Evolutionary conservation across 2,329 filamentous ascomycete species (phyloP).

Genomic region (Zalaria sp.): DNA sequence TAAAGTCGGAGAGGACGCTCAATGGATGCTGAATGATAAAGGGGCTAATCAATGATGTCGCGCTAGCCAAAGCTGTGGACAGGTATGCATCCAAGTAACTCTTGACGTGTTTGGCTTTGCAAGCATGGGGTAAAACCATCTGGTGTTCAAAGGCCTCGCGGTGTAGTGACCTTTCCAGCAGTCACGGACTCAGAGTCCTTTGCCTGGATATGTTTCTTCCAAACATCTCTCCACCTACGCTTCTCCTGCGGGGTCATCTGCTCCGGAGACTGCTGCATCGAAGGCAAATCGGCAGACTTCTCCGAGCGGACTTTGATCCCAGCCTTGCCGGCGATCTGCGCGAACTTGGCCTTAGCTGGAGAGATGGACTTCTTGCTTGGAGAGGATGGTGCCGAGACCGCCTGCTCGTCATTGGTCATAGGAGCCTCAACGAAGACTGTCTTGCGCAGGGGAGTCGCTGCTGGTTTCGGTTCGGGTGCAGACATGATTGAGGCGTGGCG

Average conservation of each 20-base stretch:
- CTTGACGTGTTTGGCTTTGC: too few relatives aligned
- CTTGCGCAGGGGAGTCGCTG: neutral
- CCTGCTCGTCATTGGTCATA: conserved; percentile 4
- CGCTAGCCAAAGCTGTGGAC: too few relatives aligned
- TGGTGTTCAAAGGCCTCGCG: too few relatives aligned
- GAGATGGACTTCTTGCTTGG: conserved; percentile 14
- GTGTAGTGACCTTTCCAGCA: too few relatives aligned
- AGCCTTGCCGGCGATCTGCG: conserved; percentile 32
- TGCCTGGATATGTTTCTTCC: conserved; percentile 8
- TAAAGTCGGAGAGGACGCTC: too few relatives aligned
- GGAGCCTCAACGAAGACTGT: conserved; percentile 7
- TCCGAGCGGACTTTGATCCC: conserved; percentile 19
- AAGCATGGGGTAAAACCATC: neutral
- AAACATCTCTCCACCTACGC: conserved; percentile 18
- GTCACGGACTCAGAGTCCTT: too few relatives aligned
- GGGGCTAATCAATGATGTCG: too few relatives aligned
- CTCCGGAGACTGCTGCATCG: conserved; percentile 6
- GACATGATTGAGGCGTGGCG: neutral
- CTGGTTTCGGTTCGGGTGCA: conserved; percentile 1
- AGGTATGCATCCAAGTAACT: too few relatives aligned
- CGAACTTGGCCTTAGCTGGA: conserved; percentile 31
- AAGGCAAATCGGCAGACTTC: neutral
- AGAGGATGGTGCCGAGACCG: conserved; percentile 3
- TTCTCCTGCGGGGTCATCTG: conserved; percentile 12
- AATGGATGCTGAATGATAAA: too few relatives aligned